Evolutionary conservation across 208 protist genomes (phyloP).

Genomic region (Leishmania major): DNA sequence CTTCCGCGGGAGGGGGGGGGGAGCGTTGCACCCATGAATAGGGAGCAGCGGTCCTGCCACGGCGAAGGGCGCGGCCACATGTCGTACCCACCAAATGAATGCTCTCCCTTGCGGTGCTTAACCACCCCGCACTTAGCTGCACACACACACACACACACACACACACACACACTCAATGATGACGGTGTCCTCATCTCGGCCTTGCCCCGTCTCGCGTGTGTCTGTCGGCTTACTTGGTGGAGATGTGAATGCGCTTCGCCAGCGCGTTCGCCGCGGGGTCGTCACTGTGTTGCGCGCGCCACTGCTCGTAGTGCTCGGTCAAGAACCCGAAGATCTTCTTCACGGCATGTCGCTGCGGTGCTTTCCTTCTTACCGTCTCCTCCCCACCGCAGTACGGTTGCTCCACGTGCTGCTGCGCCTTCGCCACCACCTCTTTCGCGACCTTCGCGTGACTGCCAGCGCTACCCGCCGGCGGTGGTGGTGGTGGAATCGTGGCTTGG

Average conservation of each 20-base stretch:
- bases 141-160: neutral
- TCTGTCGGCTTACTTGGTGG: slow-evolving; percentile 11
- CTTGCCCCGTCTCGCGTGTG: neutral
- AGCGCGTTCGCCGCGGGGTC: slow-evolving; percentile 18
- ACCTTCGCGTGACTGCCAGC: neutral
- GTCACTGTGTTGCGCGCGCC: slow-evolving; percentile 31
- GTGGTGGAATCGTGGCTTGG: neutral
- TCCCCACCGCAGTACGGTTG: slow-evolving; percentile 57
- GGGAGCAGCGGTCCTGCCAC: neutral
- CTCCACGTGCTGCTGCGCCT: slow-evolving; percentile 24
- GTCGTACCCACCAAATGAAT: neutral
- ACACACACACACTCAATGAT: neutral
- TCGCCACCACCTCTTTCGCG: neutral
- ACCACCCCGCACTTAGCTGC: neutral
- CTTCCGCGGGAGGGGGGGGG: neutral
- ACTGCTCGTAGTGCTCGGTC: slow-evolving; percentile 37
- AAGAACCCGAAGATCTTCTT: slow-evolving; percentile 47
- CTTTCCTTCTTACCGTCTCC: slow-evolving; percentile 22
- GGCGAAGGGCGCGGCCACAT: neutral
- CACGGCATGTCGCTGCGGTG: slow-evolving; percentile 14
- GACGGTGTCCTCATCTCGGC: neutral
- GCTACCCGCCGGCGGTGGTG: neutral
- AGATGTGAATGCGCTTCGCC: slow-evolving; percentile 33
- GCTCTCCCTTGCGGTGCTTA: neutral
- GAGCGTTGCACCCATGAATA: neutral